A percentile compares a stretch with the other conserved stretches of the same genome.
Conservation (phyloP, 371 early-diverging fungal genomes). For the Massospora cicadina region DNA sequence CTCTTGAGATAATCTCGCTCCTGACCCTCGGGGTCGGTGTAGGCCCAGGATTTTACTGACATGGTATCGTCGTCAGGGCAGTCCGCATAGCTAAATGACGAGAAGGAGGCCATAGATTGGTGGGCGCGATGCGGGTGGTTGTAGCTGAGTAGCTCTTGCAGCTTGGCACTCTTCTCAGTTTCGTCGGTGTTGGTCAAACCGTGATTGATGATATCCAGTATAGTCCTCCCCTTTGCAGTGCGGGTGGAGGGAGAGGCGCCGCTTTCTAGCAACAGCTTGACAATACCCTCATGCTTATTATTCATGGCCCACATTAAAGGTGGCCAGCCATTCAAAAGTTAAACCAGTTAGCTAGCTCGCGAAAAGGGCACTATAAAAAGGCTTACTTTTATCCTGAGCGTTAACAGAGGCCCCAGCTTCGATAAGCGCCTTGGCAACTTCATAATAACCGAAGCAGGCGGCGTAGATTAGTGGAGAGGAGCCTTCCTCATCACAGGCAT, state of each 20-base stretch:
- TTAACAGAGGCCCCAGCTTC: conserved; percentile 56
- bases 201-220: conserved; percentile 44
- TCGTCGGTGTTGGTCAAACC: conserved; percentile 16
- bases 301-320: conserved; percentile 91
- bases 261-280: conserved; percentile 49
- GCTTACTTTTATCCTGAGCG: conserved; percentile 54
- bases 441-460: conserved; percentile 66
- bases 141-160: conserved; percentile 32
- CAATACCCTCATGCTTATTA: conserved; percentile 57
- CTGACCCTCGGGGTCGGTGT: conserved; percentile 8
- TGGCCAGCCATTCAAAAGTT: conserved; percentile 66
- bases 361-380: neutral
- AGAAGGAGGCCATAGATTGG: conserved; percentile 5
- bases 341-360: neutral
- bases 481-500: conserved; percentile 70
- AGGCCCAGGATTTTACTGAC: conserved; percentile 2
- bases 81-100: neutral
- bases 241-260: conserved; percentile 58
- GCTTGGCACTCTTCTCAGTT: conserved; percentile 29
- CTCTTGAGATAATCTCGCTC: neutral
- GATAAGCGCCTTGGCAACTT: conserved; percentile 43
- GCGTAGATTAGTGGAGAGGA: conserved; percentile 68
- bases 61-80: neutral
- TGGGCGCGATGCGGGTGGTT: conserved; percentile 16
- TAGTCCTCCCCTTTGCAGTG: conserved; percentile 58